Base-by-base conservation (phyloP, 1,284 basidiomycete species). In the Heliocybe sulcata region DNA sequence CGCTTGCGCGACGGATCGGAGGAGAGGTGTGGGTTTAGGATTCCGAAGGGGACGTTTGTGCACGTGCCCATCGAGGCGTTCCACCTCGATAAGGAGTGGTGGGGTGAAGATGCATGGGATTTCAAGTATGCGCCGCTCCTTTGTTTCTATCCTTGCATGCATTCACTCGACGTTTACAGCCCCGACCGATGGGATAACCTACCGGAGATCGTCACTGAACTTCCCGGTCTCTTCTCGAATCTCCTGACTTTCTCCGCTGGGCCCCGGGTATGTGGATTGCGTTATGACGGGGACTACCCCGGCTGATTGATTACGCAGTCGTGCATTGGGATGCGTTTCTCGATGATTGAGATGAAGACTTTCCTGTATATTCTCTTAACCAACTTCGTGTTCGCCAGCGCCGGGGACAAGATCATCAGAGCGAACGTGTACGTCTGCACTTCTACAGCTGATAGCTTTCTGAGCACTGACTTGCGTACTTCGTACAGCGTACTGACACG, bases 111-210 rank as follows among this genome's bases (percentile, higher is more conserved):
- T 65, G 86, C 85, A 33, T 89, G 86, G 85, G 72, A 79, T 25
- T 92, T 91, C 68, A 77, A 82, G 89, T 90, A 64, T 58, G 83
- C 69, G 8, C 42, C 16, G 38, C 16, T n/a, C 20, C 16, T 38
- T 10, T 11, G 27, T 38, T 47, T 31, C 19, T n/a, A 20, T 23
- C 22, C 23, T 47, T 52, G 35, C 23, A 25, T 26, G 35, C n/a
- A 45, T 10, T 11, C 51, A 14, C 47, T 10, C n/a, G 31, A 35
- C 22, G 23, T 23, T 45, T 59, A 1, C 59, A 91, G 89, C 51
- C 90, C 89, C 10, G 86, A 90, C 57, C 73, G 89, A 45, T 92
- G 90, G 89, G 80, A 89, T 62, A 73, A 80, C 58, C 75, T 90
- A 0, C 85, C 90, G 0, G 82, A 88, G 54, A 69, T 74, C 31